A percentile compares a stretch with the other conserved stretches of the same genome.
These are phyloP conservation scores for Candida frijolesensis DNA, from an alignment of 1,139 yeast genomes.

Conservation along the genomic window DNA sequence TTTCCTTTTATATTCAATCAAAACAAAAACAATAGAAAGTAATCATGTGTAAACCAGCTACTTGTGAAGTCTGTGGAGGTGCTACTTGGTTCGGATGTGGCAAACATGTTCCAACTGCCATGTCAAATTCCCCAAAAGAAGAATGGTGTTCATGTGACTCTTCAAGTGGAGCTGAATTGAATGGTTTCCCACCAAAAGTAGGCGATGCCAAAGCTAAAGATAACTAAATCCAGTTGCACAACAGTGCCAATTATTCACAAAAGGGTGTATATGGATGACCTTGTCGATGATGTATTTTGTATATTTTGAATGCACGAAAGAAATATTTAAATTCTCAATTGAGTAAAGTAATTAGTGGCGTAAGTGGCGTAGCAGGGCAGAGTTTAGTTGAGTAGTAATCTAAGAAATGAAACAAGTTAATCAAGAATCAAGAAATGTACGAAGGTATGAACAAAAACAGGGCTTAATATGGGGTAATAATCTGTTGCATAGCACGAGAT, in stretches of 20 bases:
- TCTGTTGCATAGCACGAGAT: too few relatives aligned
- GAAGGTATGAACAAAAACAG: too few relatives aligned
- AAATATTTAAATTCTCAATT: not conserved
- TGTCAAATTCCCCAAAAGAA: constrained; percentile 35
- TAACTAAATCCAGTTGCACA: not conserved
- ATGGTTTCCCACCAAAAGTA: constrained; percentile 21
- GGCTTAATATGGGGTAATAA: too few relatives aligned
- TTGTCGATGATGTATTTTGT: not conserved
- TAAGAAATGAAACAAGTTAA: too few relatives aligned
- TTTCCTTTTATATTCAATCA: not conserved
- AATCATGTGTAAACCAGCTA: constrained; percentile 24
- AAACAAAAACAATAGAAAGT: not conserved
- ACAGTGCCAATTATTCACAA: too few relatives aligned
- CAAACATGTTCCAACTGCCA: constrained; percentile 41
- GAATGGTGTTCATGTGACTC: constrained; percentile 38
- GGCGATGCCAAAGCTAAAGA: constrained; percentile 19
- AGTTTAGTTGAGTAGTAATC: too few relatives aligned
- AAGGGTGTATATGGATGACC: not conserved
- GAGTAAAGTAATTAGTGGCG: not conserved
- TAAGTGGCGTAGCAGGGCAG: too few relatives aligned
- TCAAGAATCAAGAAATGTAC: too few relatives aligned
- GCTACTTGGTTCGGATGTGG: constrained; percentile 53
- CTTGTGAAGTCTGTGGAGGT: constrained; percentile 21
- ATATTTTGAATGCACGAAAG: not conserved
- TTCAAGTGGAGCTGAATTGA: constrained; percentile 18